Conservation (phyloP, 805 yeast species). For the Myxozyma neotropica region DNA sequence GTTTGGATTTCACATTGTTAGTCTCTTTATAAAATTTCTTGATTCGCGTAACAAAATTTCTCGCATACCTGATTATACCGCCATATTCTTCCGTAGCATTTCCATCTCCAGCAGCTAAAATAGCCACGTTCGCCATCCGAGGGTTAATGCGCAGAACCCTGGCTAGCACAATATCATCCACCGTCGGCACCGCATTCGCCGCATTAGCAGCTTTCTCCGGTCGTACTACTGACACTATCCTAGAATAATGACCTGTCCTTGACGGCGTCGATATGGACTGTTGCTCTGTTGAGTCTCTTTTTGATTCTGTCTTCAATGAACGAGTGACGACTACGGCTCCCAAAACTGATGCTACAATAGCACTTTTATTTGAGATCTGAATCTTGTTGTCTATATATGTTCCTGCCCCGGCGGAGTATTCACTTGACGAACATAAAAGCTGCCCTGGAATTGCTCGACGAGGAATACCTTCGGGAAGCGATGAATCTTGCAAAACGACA, state of each 20-base stretch:
- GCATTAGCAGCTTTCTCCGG: conserved; percentile 29
- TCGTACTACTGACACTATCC: conserved; percentile 41
- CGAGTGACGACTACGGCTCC: conserved; percentile 25
- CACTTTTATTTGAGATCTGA: not conserved
- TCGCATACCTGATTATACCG: conserved; percentile 37
- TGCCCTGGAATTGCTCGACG: conserved; percentile 31
- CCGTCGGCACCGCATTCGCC: conserved; percentile 60
- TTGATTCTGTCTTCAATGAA: not conserved
- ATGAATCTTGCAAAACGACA: not conserved
- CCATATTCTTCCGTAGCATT: conserved; percentile 34
- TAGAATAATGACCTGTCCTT: not conserved
- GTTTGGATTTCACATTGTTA: not conserved
- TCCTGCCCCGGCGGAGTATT: conserved; percentile 30
- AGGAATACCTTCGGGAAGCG: conserved; percentile 17
- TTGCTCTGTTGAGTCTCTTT: conserved; percentile 16
- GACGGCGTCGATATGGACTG: not conserved
- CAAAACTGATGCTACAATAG: conserved; percentile 21
- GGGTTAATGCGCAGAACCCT: conserved; percentile 66
- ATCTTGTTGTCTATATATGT: conserved; percentile 23
- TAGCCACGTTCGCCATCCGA: conserved; percentile 78
- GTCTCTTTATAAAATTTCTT: not conserved
- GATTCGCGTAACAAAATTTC: too few species aligned
- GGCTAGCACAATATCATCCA: conserved; percentile 80
- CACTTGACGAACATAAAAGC: conserved; percentile 28
- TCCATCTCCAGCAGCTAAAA: conserved; percentile 64